Base-by-base conservation (phyloP, 2,329 filamentous ascomycete genomes). In the Colletotrichum incanum region DNA sequence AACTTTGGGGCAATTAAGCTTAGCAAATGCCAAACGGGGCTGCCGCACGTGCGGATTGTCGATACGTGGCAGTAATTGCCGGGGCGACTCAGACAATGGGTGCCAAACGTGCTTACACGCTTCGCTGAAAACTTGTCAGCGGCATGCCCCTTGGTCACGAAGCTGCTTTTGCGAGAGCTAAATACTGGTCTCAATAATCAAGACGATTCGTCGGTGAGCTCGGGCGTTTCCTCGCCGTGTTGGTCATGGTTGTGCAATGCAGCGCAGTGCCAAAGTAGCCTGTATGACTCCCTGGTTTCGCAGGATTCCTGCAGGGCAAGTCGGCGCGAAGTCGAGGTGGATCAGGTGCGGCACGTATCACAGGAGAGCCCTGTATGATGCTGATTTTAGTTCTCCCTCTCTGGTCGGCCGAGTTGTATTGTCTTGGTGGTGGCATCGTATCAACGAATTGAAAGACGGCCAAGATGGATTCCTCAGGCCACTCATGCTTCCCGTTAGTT, bases 21-120 rank as follows among this genome's bases (percentile, higher is more conserved):
- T 61, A 72, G 70, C 70, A 70, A 60, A 50, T 61, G 66, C 66
- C 60, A 65, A 70, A 70, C 60, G 59, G 70, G 70, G 31, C 60
- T 72, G 52, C 54, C 55, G 60, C 65, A 65, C 39, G 52, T 52
- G 49, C 63, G 59, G 37, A 31, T 49, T 43, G 18, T 39, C 34
- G 37, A 64, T 59, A 71, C 65, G 69, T 71, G 65, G 65, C 65
- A 66, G 62, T 31, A 58, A 54, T 65, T 60, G 60, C 60, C 20
- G 60, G 52, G 23, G 23, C 37, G n/a, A 26, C 12, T 47, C 28
- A 45, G 49, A 41, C 20, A 67, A 18, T 55, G 41, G 37, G 37
- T 37, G 5, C 31, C 23, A 47, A 23, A 12, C 6, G 31, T 28
- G n/a, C 12, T 50, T 5, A 18, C 28, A 55, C 20, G 49, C 56